Evolutionary conservation across 371 early-diverging fungal genomes (phyloP), one percentile per base, ranked within the genome.

Genomic region (Mucor racemosus): DNA sequence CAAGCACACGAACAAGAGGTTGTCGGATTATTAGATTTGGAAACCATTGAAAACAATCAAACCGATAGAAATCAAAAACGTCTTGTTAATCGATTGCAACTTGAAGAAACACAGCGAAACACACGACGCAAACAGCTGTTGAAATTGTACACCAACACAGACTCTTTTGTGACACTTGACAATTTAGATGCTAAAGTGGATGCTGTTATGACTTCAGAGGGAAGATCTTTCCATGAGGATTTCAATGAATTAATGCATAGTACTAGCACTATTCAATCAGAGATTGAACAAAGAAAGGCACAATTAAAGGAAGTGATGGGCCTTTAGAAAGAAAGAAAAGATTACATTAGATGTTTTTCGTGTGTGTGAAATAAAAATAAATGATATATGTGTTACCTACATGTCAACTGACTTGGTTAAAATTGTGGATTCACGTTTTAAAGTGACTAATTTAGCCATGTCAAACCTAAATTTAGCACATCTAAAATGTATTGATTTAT

Each of bases 231-330:
- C 58, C 70, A 67, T 15, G 62, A 62, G n/a, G 71, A 62, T 14
- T 57, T 76, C 17, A 67, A 74, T 26, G 79, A 81, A 41, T 74
- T 76, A 44, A 69, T 78, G 61, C 61, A 68, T 21, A 74, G 69
- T 15, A 65, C 71, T 14, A 62, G 58, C 9, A 64, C 68, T 7
- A 65, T 72, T 8, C 63, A 69, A 10, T 40, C 42, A 35, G 81
- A 81, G 55, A 72, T 81, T 58, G 77, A 81, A 48, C 69, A 73
- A 50, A 73, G 81, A 75, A 81, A 81, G 62, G 62, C 48, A 19
- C 64, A 70, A 44, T 36, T 81, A 26, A 78, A 74, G 57, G 77
- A 81, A 72, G 79, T 71, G 21, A 78, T 81, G 78, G 79, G 79
- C 57, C 66, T 80, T 9, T 78, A 80, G 58, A 58, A 14, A 38